Conservation (phyloP, 805 yeast species). For the Metschnikowia kofuensis region DNA sequence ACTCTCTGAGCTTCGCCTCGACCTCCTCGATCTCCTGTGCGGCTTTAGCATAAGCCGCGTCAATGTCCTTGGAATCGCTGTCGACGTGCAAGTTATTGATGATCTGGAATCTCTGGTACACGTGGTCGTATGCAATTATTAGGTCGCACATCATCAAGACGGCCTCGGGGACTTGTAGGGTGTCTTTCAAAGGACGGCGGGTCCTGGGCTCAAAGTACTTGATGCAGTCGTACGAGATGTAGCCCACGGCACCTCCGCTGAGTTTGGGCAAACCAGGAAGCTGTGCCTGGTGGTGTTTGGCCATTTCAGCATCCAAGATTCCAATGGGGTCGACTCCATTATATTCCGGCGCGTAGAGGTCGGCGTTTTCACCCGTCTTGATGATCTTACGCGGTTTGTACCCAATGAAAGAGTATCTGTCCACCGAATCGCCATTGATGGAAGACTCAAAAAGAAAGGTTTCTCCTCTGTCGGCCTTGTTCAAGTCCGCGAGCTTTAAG, state of each 20-base stretch:
- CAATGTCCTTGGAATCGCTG: slow-evolving; percentile 24
- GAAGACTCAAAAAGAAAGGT: slow-evolving; percentile 90
- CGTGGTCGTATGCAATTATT: slow-evolving; percentile 90
- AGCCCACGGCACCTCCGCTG: slow-evolving; percentile 97
- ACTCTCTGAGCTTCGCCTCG: slow-evolving; percentile 47
- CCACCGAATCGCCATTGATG: slow-evolving; percentile 81
- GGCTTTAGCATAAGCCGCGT: slow-evolving; percentile 51
- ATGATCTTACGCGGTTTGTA: slow-evolving; percentile 77
- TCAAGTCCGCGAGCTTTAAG: slow-evolving; percentile 71
- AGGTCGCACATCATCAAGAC: slow-evolving; percentile 88
- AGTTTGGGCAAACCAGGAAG: slow-evolving; percentile 79
- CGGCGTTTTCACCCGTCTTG: slow-evolving; percentile 69
- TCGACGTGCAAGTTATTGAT: slow-evolving; percentile 69
- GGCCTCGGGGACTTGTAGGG: slow-evolving; percentile 85
- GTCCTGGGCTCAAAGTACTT: slow-evolving; percentile 96
- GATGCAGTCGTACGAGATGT: slow-evolving; percentile 93
- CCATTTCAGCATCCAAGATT: slow-evolving; percentile 71
- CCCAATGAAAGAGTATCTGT: slow-evolving; percentile 90
- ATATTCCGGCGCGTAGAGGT: slow-evolving; percentile 22
- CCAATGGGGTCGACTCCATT: slow-evolving; percentile 75
- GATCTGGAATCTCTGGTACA: slow-evolving; percentile 87
- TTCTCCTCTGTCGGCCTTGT: slow-evolving; percentile 48
- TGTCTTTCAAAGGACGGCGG: slow-evolving; percentile 68
- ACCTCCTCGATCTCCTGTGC: slow-evolving; percentile 55
- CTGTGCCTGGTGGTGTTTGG: slow-evolving; percentile 61